Base-by-base conservation (phyloP, 176 grass and related monocot species). In the Aegilops longissima region DNA sequence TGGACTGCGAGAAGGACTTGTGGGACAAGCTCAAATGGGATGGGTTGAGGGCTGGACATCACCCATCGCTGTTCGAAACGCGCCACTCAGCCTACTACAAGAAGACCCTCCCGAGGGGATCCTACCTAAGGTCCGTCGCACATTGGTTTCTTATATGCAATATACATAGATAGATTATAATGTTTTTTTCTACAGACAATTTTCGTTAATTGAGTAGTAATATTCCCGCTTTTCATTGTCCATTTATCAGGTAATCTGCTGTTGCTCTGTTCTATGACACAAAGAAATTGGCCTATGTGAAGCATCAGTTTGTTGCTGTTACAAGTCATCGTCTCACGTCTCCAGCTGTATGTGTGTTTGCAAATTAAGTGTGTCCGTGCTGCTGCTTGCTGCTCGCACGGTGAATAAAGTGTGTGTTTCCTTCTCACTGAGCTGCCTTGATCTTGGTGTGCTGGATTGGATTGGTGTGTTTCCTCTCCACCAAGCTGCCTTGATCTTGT, bases 1-100 rank as follows among this genome's bases (percentile, higher is more conserved):
- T 80, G 61, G 23, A 65, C n/a, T 80, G 78, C 16, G 61, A 80
- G 78, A 65, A 45, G 78, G 78, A 80, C 8, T 66, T 13, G 78
- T 80, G 78, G 78, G 36, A 66, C 23, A 45, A 2, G 13, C 61
- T 80, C n/a, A 0, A 80, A 0, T 80, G 78, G 77, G 77, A 79
- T n/a, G 77, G 77, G 4, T 0, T 25, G 58, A 4, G 3, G 0
- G 59, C n/a, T 0, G 20, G 35, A 2, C 78, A 80, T 18, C 1
- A 44, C 13, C 59, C 59, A 0, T 64, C 59, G 13, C 78, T 63
- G n/a, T 80, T 80, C 4, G 14, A 68, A 18, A 20, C 66, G 0
- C 30, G 30, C 14, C 66, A 68, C 30, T 68, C 31, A 3, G 31
- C 30, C 17, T 61, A 78, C 54, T 78, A 78, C 54, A 78, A 78